Conservation (phyloP, 1,284 basidiomycete genomes). For the Sanghuangporus baumii region DNA sequence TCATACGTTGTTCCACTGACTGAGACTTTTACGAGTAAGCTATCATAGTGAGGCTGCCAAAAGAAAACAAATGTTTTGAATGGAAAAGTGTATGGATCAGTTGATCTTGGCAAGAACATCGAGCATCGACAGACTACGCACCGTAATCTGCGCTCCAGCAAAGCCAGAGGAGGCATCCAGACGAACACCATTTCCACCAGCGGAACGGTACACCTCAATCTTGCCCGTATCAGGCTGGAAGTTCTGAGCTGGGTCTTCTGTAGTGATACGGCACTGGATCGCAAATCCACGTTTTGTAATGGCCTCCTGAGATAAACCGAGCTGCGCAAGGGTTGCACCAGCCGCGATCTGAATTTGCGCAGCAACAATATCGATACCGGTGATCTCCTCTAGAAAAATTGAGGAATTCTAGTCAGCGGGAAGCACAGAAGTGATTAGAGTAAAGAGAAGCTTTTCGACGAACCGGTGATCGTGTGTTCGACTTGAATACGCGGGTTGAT, state of each 20-base stretch:
- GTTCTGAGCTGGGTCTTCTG: slow-evolving; percentile 86
- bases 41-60: slow-evolving; percentile 91
- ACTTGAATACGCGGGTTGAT: slow-evolving; percentile 98
- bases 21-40: slow-evolving; percentile 93
- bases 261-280: slow-evolving; percentile 98
- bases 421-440: background rate
- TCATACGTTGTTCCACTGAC: slow-evolving; percentile 98
- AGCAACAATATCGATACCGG: slow-evolving; percentile 97
- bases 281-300: slow-evolving; percentile 96
- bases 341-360: slow-evolving; percentile 99
- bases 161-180: slow-evolving; percentile 97
- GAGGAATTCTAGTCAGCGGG: slow-evolving; percentile 13
- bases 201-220: slow-evolving; percentile 98
- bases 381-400: slow-evolving; percentile 80
- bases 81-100: background rate
- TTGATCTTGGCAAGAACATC: background rate
- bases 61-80: background rate
- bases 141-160: slow-evolving; percentile 98
- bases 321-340: slow-evolving; percentile 91
- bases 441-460: slow-evolving; percentile 22
- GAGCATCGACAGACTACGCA: slow-evolving; percentile 30
- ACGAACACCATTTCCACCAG: slow-evolving; percentile 98
- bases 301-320: slow-evolving; percentile 95
- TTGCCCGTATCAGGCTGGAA: slow-evolving; percentile 99
- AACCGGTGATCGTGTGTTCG: slow-evolving; percentile 95